Base-by-base conservation (phyloP, 78 protist species). In the Dictyostelium purpureum region DNA sequence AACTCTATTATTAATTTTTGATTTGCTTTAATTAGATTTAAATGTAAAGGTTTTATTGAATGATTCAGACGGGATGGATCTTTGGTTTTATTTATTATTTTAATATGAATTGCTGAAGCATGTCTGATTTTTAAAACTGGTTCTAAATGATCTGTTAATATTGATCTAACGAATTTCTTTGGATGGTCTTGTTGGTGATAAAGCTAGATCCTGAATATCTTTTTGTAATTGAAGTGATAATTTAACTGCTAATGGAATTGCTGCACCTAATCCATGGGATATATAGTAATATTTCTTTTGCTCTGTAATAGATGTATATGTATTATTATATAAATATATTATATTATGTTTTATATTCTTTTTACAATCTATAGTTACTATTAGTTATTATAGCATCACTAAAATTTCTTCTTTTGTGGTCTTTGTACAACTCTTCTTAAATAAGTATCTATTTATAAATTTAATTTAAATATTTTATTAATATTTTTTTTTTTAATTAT, bases 261-360 rank as follows among this genome's bases (percentile, higher is more conserved):
- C 90, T 45, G 90, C 78, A 16, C 90, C 90, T 31, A 82, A 56
- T 47, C 90, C 90, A 70, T 82, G 90, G 21, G 70, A 52, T 51
- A n/a, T 70, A 28, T n/a, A n/a, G n/a, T n/a, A n/a, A n/a, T n/a
- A 82, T 54, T 49, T 82, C 90, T 70, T 82, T 45, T 35, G 26
- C 35, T 35, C 87, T 78, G 26, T 59, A 12, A 28, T 19, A 28
- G 40, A 35, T 63, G 4, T 59, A 42, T 26, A 14, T 35, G 24
- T 69, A 11, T 28, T 6, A n/a, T 37, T 40, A 40, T 56, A 56
- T n/a, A n/a, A 54, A 54, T 54, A 54, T 21, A 52, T 52, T 19
- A 19, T 18, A 52, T n/a, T n/a, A n/a, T n/a, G n/a, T 82, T 67
- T 42, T 70, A 70, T 38, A 59, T 35, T 82, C 90, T 49, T 54